Evolutionary conservation across 257 asterid genomes (phyloP).

Genomic region (Nicotiana undulata): DNA sequence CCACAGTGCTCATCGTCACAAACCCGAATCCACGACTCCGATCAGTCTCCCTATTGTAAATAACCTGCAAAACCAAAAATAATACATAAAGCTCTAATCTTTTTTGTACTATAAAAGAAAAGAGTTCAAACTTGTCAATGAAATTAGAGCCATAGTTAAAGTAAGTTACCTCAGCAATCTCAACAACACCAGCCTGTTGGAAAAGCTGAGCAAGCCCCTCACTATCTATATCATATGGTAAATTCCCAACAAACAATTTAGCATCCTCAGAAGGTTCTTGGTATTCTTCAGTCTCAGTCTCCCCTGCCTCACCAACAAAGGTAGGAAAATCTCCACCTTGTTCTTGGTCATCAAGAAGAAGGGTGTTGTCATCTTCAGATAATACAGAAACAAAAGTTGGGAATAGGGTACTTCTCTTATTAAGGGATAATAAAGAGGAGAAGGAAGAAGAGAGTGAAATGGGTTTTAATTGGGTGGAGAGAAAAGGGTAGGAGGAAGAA

Average conservation of each 20-base stretch:
- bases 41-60: constrained; percentile 64
- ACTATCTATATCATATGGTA: constrained; percentile 67
- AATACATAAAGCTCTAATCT: background rate
- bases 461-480: constrained; percentile 2
- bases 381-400: constrained; percentile 33
- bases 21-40: constrained; percentile 94
- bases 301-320: constrained; percentile 29
- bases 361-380: constrained; percentile 42
- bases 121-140: background rate
- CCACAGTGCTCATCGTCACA: constrained; percentile 82
- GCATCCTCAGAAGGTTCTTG: constrained; percentile 74
- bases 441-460: constrained; percentile 22
- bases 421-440: constrained; percentile 19
- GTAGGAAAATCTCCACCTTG: constrained; percentile 20
- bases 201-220: constrained; percentile 62
- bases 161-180: constrained; percentile 57
- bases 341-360: constrained; percentile 32
- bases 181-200: constrained; percentile 81
- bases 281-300: constrained; percentile 17
- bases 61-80: constrained; percentile 41
- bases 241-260: constrained; percentile 78
- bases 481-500: constrained; percentile 28
- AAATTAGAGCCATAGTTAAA: background rate
- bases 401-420: constrained; percentile 25
- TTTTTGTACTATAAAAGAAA: background rate